Base-by-base conservation (phyloP, 83 land plant genomes). In the Larix sibirica region DNA sequence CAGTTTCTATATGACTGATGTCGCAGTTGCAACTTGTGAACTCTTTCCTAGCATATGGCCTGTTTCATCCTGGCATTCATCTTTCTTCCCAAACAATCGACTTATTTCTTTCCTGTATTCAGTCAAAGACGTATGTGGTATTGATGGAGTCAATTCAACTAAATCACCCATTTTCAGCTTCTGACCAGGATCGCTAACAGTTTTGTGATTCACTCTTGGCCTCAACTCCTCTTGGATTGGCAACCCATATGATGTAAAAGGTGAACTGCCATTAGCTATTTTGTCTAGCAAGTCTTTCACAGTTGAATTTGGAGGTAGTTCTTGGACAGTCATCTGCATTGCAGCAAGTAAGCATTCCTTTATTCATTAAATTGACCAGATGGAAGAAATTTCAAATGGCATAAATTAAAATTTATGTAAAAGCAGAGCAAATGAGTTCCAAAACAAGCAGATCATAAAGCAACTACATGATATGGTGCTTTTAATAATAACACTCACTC, bases 251-350 rank as follows among this genome's bases (percentile, higher is more conserved):
- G 87, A 61, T 13, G 87, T 70, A 88, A 87, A 83, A 64, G 86
- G 81, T 66, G 89, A 83, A 85, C 86, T 87, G 60, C 88, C 91
- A 10, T 88, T 60, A 6, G 90, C 86, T 61, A 63, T 74, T 65
- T 83, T 91, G 79, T 86, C 91, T 69, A 91, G 76, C 40, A 94
- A 65, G 81, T 97, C 93, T 77, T 84, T 89, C 4, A 92, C 88
- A 3, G 96, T 94, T 3, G 95, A 91, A 81, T 91, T 90, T 47
- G 90, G 83, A 40, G 96, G 90, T 38, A 96, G 87, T 80, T 96
- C 98, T 59, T 96, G 97, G 4, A 97, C 99, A 24, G 93, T 86
- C 99, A 96, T 97, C 99, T 97, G 96, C 81, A 86, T 69, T 20
- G 42, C 77, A 73, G 10, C 26, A 70, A 20, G 17, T 50, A 73